A percentile compares a stretch with the other conserved stretches of the same genome.
These are phyloP conservation scores for Chamaecyparis obtusa DNA, from an alignment of 75 land plant genomes.

Conservation along the genomic window DNA sequence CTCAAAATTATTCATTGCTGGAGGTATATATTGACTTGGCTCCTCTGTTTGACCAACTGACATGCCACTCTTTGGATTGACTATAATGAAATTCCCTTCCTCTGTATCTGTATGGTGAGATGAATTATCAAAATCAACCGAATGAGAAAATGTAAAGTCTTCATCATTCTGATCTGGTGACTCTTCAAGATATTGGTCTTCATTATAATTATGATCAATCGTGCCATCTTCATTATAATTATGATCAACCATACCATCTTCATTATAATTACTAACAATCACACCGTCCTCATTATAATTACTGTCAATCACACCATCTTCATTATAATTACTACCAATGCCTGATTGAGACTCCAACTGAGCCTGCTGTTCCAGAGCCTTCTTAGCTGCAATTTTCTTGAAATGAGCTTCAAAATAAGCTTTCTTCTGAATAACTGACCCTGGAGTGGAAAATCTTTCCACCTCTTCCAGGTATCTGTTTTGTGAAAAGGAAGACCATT, in stretches of 20 bases:
- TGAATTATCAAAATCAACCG: slow-evolving; percentile 1
- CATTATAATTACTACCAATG: not conserved
- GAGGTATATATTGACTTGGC: not conserved
- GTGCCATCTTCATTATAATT: slow-evolving; percentile 16
- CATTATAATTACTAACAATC: not conserved
- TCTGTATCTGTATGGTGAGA: slow-evolving; percentile 10
- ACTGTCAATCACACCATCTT: no score
- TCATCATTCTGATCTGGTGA: slow-evolving; percentile 14
- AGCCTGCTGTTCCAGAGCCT: slow-evolving; percentile 28
- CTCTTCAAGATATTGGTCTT: slow-evolving; percentile 22
- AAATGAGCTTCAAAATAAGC: slow-evolving; percentile 75
- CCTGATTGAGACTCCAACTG: slow-evolving; percentile 25
- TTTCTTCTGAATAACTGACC: slow-evolving; percentile 68
- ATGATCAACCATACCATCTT: slow-evolving; percentile 12
- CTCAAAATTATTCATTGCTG: not conserved
- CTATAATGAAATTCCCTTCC: not conserved
- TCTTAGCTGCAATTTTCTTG: slow-evolving; percentile 33
- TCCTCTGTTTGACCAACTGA: not conserved
- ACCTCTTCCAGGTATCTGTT: slow-evolving; percentile 71
- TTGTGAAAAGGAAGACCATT: slow-evolving; percentile 70
- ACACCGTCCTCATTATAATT: not conserved
- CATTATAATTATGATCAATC: not conserved
- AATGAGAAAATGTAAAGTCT: not conserved
- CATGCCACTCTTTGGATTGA: not conserved
- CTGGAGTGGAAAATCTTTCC: slow-evolving; percentile 58